Evolutionary conservation across 768 basidiomycete genomes (phyloP).

Genomic region (Macrolepiota fuliginosa): DNA sequence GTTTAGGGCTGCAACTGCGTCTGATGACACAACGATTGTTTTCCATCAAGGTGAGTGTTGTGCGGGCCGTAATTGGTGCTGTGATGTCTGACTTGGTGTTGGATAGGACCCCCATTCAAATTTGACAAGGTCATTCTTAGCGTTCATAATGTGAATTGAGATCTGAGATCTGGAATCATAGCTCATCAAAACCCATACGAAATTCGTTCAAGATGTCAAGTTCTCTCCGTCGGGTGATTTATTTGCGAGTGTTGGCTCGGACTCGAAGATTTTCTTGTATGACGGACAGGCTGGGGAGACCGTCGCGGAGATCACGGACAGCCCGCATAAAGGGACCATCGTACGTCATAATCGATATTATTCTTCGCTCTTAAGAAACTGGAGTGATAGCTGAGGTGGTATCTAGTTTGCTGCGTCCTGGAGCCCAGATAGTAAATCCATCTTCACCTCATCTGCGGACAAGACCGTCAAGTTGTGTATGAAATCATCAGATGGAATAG

Average conservation of each 20-base stretch:
- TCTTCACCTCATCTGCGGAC: slow-evolving; percentile 86
- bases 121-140: slow-evolving; percentile 62
- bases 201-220: slow-evolving; percentile 89
- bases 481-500: slow-evolving; percentile 18
- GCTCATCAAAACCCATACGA: slow-evolving; percentile 86
- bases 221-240: slow-evolving; percentile 79
- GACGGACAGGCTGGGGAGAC: slow-evolving; percentile 89
- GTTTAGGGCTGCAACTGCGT: slow-evolving; percentile 86
- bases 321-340: slow-evolving; percentile 70
- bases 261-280: slow-evolving; percentile 84
- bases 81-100: not conserved
- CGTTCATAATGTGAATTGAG: no score
- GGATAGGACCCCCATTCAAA: slow-evolving; percentile 79
- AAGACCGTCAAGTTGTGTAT: slow-evolving; percentile 84
- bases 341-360: slow-evolving; percentile 40
- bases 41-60: slow-evolving; percentile 68
- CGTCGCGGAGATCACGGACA: slow-evolving; percentile 63
- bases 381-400: not conserved
- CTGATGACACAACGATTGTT: slow-evolving; percentile 78
- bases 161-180: slow-evolving; percentile 22
- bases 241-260: slow-evolving; percentile 88
- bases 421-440: slow-evolving; percentile 68
- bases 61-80: not conserved
- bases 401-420: slow-evolving; percentile 73
- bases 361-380: not conserved